Conservation (phyloP, 139 green algal genomes). For the Micractinium sp. region DNA sequence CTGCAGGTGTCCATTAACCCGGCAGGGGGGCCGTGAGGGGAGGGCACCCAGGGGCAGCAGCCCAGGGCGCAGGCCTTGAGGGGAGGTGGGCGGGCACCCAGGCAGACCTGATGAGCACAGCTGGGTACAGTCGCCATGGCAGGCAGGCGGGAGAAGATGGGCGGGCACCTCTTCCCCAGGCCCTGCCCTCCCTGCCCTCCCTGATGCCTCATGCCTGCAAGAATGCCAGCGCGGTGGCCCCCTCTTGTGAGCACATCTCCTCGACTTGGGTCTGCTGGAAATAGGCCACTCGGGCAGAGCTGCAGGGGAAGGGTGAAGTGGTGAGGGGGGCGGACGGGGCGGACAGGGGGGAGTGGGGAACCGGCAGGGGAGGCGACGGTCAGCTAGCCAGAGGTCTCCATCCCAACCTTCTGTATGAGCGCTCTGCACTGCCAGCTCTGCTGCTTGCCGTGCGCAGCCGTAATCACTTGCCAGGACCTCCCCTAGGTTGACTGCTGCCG, state of each 20-base stretch:
- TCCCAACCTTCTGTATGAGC: neutral
- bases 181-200: constrained; percentile 11
- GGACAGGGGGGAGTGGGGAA: no score
- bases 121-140: neutral
- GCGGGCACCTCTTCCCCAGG: constrained; percentile 20
- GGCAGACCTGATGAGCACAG: no score
- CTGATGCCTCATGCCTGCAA: constrained; percentile 13
- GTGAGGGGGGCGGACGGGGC: no score
- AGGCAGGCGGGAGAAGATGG: neutral
- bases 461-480: no score
- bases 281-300: constrained; percentile 50
- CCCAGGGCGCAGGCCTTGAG: no score
- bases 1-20: no score
- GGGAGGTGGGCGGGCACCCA: no score
- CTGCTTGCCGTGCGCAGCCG: no score
- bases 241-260: neutral
- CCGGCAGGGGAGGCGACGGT: neutral
- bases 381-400: neutral
- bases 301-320: neutral
- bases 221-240: constrained; percentile 20
- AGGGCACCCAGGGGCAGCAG: no score
- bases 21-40: no score
- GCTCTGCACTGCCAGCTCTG: no score
- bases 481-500: no score
- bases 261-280: constrained; percentile 77